A percentile compares a stretch with the other conserved stretches of the same genome.
phyloP scores from a whole-genome alignment of 805 yeast genomes.

The Metschnikowia shivogae region DNA sequence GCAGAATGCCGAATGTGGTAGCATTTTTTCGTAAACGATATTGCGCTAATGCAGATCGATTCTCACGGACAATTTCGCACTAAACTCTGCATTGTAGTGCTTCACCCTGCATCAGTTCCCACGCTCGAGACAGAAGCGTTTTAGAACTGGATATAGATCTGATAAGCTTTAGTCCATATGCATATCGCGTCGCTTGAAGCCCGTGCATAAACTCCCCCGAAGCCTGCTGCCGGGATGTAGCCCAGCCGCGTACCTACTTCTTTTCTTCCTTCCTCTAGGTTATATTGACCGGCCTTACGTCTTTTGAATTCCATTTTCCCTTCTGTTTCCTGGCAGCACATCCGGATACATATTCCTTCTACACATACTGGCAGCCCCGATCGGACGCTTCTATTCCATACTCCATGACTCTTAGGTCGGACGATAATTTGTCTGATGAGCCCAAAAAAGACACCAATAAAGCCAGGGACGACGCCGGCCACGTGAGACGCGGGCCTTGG shows the following conservation, averaged over 20 bases:
- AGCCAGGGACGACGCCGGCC: constrained; percentile 9
- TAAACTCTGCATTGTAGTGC: constrained; percentile 2
- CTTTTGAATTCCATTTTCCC: too few species aligned
- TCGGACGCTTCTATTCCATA: too few species aligned
- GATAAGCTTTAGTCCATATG: constrained; percentile 4
- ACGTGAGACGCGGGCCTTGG: constrained; percentile 77
- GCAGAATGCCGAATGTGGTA: constrained; percentile 1
- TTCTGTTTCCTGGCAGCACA: too few species aligned
- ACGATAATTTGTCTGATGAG: constrained; percentile 2
- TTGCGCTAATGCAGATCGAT: constrained; percentile 5
- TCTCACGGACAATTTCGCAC: constrained; percentile 1
- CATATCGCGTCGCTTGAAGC: neutral
- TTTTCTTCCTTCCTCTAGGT: neutral
- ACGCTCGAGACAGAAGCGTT: constrained; percentile 2
- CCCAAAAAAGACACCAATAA: neutral
- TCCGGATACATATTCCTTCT: too few species aligned
- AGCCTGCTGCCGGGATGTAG: neutral
- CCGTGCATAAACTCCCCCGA: neutral
- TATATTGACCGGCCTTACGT: too few species aligned
- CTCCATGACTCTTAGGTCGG: neutral
- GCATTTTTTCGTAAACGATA: neutral
- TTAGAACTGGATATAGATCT: constrained; percentile 4
- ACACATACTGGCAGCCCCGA: too few species aligned
- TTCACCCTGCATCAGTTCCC: constrained; percentile 2
- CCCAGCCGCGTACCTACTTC: neutral